Conservation (phyloP, 257 asterid genomes). For the Solanum verrucosum region DNA sequence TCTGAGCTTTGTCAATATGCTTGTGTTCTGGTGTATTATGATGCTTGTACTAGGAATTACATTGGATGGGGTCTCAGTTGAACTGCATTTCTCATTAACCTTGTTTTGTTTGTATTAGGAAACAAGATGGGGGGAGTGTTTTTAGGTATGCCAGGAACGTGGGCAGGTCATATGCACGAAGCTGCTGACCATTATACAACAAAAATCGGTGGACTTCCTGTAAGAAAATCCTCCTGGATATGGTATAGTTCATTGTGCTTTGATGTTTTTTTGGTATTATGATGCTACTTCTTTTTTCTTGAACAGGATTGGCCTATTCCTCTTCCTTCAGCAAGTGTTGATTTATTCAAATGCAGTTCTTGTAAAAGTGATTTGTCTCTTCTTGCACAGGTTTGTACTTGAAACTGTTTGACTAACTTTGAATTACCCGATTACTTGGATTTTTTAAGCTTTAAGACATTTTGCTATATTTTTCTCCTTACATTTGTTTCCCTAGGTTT, state of each 20-base stretch:
- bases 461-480: neutral
- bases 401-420: neutral
- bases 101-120: neutral
- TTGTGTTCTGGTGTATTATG: neutral
- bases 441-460: neutral
- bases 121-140: slow-evolving; percentile 47
- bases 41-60: neutral
- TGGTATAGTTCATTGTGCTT: neutral
- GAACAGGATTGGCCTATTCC: slow-evolving; percentile 76
- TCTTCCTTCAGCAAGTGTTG: slow-evolving; percentile 17
- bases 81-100: neutral
- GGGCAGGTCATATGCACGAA: slow-evolving; percentile 77
- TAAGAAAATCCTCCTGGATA: slow-evolving; percentile 17
- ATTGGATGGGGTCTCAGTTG: neutral
- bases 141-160: slow-evolving; percentile 84
- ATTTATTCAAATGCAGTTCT: slow-evolving; percentile 41
- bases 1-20: neutral
- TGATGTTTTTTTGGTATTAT: neutral
- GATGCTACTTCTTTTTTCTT: neutral
- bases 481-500: slow-evolving; percentile 33
- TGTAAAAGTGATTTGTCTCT: slow-evolving; percentile 60
- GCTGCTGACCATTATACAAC: slow-evolving; percentile 80
- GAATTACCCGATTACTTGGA: neutral
- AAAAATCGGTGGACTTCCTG: slow-evolving; percentile 89
- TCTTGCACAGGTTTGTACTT: slow-evolving; percentile 58